Conservation (phyloP, 257 asterid genomes). For the Lantana camara region DNA sequence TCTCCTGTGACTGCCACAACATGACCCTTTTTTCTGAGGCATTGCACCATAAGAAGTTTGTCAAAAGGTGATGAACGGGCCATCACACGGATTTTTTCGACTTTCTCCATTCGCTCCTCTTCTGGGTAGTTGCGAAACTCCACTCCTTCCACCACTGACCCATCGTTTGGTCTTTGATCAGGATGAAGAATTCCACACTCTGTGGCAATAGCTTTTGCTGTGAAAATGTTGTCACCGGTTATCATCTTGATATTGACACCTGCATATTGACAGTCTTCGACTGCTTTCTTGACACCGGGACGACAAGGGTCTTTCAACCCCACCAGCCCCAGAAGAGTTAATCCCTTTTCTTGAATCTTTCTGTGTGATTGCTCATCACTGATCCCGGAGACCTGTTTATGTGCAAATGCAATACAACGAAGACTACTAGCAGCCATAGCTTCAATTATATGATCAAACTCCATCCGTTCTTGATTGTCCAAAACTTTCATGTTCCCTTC, state of each 20-base stretch:
- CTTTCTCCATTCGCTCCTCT: conserved; percentile 42
- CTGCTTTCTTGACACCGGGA: conserved; percentile 47
- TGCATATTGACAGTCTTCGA: conserved; percentile 45
- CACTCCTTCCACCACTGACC: conserved; percentile 44
- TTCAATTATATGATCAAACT: conserved; percentile 12
- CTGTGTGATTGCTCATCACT: no score
- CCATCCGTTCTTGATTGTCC: conserved; percentile 22
- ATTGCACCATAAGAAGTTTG: conserved; percentile 56
- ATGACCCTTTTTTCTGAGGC: conserved; percentile 49
- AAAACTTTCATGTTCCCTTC: conserved; percentile 39
- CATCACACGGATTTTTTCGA: conserved; percentile 45
- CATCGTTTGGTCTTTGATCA: conserved; percentile 17
- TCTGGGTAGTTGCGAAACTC: conserved; percentile 46
- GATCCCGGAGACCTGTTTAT: neutral
- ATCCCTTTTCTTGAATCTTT: no score
- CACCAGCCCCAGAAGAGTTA: neutral
- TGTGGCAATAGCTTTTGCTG: conserved; percentile 57
- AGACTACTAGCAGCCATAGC: neutral
- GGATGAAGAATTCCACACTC: conserved; percentile 53
- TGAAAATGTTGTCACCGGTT: conserved; percentile 52
- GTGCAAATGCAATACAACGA: neutral
- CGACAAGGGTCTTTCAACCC: neutral
- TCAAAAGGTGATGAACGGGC: conserved; percentile 64
- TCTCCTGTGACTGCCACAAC: conserved; percentile 64
- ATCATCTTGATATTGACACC: conserved; percentile 59